Evolutionary conservation across 2,329 filamentous ascomycete genomes (phyloP).

Genomic region (Cryphonectria radicalis): DNA sequence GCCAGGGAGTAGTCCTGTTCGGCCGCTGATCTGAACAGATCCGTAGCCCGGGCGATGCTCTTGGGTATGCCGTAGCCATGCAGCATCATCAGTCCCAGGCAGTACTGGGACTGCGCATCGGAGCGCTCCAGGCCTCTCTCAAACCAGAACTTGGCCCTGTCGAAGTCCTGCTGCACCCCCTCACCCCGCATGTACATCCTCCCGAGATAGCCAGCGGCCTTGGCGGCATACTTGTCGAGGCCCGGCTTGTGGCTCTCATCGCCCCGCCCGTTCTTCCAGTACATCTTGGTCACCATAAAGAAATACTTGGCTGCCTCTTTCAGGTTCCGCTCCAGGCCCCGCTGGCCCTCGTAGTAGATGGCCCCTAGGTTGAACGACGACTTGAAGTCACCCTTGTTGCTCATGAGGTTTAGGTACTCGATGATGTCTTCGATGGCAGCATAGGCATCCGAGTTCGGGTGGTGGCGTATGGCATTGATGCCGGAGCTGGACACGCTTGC

Average conservation of each 20-base stretch:
- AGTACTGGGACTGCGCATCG: conserved; percentile 84
- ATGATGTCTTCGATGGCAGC: conserved; percentile 91
- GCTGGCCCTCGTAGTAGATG: conserved; percentile 85
- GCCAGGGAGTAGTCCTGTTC: conserved; percentile 81
- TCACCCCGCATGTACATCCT: conserved; percentile 90
- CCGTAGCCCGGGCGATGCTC: conserved; percentile 73
- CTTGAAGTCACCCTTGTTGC: conserved; percentile 85
- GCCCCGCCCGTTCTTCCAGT: conserved; percentile 80
- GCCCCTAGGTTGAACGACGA: conserved; percentile 85
- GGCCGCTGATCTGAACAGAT: conserved; percentile 77
- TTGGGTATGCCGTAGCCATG: conserved; percentile 72
- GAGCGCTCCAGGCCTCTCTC: conserved; percentile 74
- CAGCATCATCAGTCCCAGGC: conserved; percentile 81
- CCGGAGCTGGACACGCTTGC: conserved; percentile 90
- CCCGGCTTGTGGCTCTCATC: conserved; percentile 70
- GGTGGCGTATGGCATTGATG: conserved; percentile 74
- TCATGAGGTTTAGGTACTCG: conserved; percentile 90
- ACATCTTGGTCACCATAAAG: conserved; percentile 74
- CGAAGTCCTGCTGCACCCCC: conserved; percentile 77
- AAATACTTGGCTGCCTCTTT: conserved; percentile 80
- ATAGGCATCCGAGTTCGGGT: conserved; percentile 77
- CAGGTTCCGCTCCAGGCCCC: conserved; percentile 74
- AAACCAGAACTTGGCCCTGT: conserved; percentile 81
- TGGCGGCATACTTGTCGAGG: conserved; percentile 78
- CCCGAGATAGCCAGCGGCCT: conserved; percentile 85